A percentile compares a stretch with the other conserved stretches of the same genome.
These are phyloP conservation scores for Haplographium delicatum DNA, from an alignment of 495 filamentous ascomycete genomes.

Conservation along the genomic window DNA sequence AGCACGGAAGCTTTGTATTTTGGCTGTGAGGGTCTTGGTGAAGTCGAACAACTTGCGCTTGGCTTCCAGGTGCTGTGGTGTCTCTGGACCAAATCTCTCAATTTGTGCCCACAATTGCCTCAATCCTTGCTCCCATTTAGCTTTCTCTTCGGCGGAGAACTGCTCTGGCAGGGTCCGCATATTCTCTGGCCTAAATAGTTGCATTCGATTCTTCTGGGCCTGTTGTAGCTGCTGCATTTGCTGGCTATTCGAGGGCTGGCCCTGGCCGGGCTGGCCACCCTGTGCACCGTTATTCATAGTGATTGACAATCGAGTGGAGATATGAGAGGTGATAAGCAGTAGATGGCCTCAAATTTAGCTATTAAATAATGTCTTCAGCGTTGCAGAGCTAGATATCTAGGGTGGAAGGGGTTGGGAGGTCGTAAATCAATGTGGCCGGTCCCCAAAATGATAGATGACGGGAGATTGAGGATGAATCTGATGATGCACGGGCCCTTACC, in stretches of 20 bases:
- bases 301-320: neutral
- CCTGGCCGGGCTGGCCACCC: slow-evolving; percentile 31
- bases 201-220: slow-evolving; percentile 3
- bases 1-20: slow-evolving; percentile 41
- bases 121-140: slow-evolving; percentile 61
- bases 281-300: slow-evolving; percentile 20
- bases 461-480: too few species aligned
- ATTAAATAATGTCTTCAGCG: neutral
- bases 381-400: neutral
- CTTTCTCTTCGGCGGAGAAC: slow-evolving; percentile 54
- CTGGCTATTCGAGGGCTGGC: slow-evolving; percentile 4
- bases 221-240: slow-evolving; percentile 9
- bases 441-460: too few species aligned
- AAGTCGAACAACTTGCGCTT: slow-evolving; percentile 61
- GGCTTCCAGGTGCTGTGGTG: slow-evolving; percentile 53
- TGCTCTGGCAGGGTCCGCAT: slow-evolving; percentile 37
- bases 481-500: too few species aligned
- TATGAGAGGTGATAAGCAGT: neutral
- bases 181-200: slow-evolving; percentile 39
- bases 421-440: too few species aligned
- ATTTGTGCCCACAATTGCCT: slow-evolving; percentile 55
- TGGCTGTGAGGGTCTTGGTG: slow-evolving; percentile 55
- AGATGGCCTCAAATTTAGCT: too few species aligned
- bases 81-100: slow-evolving; percentile 50
- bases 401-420: too few species aligned